A percentile compares a stretch with the other conserved stretches of the same genome.
Conservation (phyloP, 2,329 filamentous ascomycete species). For the Westerdykella ornata region DNA sequence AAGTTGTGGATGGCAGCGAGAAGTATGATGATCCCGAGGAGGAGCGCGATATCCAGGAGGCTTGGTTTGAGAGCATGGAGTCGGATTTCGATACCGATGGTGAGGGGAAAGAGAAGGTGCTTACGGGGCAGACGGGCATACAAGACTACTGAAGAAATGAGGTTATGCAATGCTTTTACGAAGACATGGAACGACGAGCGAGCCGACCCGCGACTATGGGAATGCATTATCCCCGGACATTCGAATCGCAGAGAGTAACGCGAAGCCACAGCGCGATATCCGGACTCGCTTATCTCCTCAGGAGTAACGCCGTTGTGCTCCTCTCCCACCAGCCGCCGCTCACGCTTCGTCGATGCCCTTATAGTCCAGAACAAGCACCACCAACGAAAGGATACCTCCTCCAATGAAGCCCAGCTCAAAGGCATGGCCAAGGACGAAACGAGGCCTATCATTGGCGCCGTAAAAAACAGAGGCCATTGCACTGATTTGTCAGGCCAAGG, state of each 20-base stretch:
- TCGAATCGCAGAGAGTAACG: slow-evolving; percentile 50
- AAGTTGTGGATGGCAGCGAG: slow-evolving; percentile 61
- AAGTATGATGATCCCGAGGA: slow-evolving; percentile 62
- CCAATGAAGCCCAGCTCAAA: slow-evolving; percentile 47
- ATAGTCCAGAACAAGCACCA: slow-evolving; percentile 48
- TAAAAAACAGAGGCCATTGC: slow-evolving; percentile 71
- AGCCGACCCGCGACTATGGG: too few species aligned
- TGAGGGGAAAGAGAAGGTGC: slow-evolving; percentile 33
- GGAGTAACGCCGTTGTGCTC: slow-evolving; percentile 39
- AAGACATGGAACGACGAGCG: too few species aligned
- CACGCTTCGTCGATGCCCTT: slow-evolving; percentile 52
- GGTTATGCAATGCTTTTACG: too few species aligned
- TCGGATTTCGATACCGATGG: slow-evolving; percentile 56
- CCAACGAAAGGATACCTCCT: slow-evolving; percentile 42
- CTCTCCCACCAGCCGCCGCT: slow-evolving; percentile 30
- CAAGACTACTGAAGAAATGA: slow-evolving; percentile 40
- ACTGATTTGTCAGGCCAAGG: slow-evolving; percentile 11
- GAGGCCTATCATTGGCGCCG: slow-evolving; percentile 45
- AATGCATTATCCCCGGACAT: too few species aligned
- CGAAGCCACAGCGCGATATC: slow-evolving; percentile 58
- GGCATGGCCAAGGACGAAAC: slow-evolving; percentile 47
- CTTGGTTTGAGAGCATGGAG: slow-evolving; percentile 75
- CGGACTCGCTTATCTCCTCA: slow-evolving; percentile 52
- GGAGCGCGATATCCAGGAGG: slow-evolving; percentile 60
- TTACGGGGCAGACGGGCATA: slow-evolving; percentile 44